phyloP scores from a whole-genome alignment of 1,139 yeast species.

The Suhomyces ambrosiae region DNA sequence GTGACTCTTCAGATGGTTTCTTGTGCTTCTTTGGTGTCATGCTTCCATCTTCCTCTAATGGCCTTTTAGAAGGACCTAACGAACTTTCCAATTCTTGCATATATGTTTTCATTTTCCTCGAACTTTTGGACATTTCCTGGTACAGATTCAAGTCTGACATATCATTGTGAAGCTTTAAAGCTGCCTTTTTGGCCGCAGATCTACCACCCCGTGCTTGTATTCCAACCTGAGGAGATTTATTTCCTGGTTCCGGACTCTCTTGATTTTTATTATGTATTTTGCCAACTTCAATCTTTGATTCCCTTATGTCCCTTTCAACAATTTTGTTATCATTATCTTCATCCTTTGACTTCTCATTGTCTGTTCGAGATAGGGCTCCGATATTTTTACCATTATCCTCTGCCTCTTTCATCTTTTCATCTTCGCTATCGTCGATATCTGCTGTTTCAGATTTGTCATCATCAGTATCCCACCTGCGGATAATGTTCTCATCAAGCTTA shows the following conservation, averaged over 20 bases:
- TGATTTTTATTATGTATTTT: neutral
- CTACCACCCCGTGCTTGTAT: slow-evolving; percentile 28
- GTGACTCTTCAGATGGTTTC: slow-evolving; percentile 4
- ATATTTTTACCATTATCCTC: too few relatives aligned
- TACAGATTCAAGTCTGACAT: slow-evolving; percentile 68
- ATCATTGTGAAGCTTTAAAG: slow-evolving; percentile 63
- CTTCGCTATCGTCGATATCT: slow-evolving; percentile 39
- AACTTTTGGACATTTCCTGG: slow-evolving; percentile 48
- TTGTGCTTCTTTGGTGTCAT: slow-evolving; percentile 5
- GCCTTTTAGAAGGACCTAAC: slow-evolving; percentile 8
- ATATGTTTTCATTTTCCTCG: slow-evolving; percentile 40
- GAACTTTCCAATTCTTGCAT: slow-evolving; percentile 36
- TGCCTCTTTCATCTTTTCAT: slow-evolving; percentile 19
- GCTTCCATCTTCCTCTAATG: slow-evolving; percentile 4
- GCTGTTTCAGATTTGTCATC: slow-evolving; percentile 16
- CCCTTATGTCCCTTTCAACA: neutral
- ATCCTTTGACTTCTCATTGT: slow-evolving; percentile 3
- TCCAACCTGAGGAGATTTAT: neutral
- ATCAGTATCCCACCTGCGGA: slow-evolving; percentile 43
- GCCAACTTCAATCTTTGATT: neutral
- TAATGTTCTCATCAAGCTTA: slow-evolving; percentile 41
- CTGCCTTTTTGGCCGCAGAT: slow-evolving; percentile 69
- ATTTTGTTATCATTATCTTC: slow-evolving; percentile 7
- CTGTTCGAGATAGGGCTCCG: too few relatives aligned
- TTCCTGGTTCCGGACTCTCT: neutral